phyloP scores from a whole-genome alignment of 805 yeast species.

The Cyberlindnera mrakii region DNA sequence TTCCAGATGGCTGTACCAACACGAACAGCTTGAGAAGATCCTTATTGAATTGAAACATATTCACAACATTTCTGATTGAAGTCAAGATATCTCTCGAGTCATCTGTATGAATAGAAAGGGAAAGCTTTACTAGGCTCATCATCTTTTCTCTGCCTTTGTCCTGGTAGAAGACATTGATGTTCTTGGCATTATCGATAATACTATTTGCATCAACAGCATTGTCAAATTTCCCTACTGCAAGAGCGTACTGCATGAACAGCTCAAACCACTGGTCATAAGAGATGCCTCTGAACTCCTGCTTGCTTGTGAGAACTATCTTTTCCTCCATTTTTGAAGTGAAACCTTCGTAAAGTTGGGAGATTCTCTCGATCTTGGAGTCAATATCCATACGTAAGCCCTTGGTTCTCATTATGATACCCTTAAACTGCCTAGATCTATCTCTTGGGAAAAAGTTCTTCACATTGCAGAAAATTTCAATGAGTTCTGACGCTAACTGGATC shows the following conservation, averaged over 20 bases:
- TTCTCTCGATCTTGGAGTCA: constrained; percentile 66
- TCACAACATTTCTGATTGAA: constrained; percentile 56
- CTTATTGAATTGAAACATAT: constrained; percentile 70
- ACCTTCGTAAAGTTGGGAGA: constrained; percentile 60
- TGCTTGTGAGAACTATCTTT: constrained; percentile 40
- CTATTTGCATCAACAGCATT: constrained; percentile 57
- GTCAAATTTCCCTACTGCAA: constrained; percentile 58
- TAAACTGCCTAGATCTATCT: constrained; percentile 64
- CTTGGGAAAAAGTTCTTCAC: constrained; percentile 75
- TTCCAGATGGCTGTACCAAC: constrained; percentile 60
- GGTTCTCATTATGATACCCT: constrained; percentile 59
- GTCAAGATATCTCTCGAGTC: constrained; percentile 52
- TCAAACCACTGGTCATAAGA: constrained; percentile 79
- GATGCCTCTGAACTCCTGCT: constrained; percentile 66
- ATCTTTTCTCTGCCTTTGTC: constrained; percentile 54
- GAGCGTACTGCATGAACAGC: constrained; percentile 72
- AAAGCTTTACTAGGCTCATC: constrained; percentile 60
- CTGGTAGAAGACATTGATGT: constrained; percentile 71
- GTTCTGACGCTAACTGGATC: constrained; percentile 77
- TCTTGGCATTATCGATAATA: constrained; percentile 67
- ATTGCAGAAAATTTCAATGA: constrained; percentile 75
- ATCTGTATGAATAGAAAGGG: constrained; percentile 43
- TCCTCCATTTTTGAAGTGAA: constrained; percentile 35
- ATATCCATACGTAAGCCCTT: constrained; percentile 57
- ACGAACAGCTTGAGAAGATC: constrained; percentile 60